Evolutionary conservation across 2,329 filamentous ascomycete species (phyloP).

Genomic region (Pseudogymnoascus destructans): DNA sequence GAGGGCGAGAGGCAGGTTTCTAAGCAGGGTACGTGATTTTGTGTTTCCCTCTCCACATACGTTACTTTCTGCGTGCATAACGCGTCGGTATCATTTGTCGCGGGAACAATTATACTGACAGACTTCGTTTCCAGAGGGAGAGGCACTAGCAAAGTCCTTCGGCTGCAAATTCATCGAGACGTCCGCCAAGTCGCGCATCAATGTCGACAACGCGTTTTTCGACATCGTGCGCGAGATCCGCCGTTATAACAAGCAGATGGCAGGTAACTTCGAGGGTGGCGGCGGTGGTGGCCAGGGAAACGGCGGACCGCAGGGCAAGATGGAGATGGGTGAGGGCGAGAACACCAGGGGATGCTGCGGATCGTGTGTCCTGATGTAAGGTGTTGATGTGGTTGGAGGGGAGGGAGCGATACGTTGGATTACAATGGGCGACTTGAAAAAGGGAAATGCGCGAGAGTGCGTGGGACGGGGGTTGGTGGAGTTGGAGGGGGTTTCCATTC

Average conservation of each 20-base stretch:
- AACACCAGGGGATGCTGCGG: slow-evolving; percentile 64
- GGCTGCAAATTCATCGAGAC: slow-evolving; percentile 99
- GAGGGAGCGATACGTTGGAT: neutral
- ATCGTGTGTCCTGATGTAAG: slow-evolving; percentile 80
- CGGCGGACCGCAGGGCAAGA: slow-evolving; percentile 53
- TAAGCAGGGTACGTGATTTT: slow-evolving; percentile 58
- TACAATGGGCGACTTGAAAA: neutral
- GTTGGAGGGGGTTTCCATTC: slow-evolving; percentile 3
- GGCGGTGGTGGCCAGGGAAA: slow-evolving; percentile 46
- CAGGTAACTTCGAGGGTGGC: slow-evolving; percentile 64
- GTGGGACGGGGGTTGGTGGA: neutral
- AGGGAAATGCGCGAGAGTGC: neutral
- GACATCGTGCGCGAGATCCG: slow-evolving; percentile 96
- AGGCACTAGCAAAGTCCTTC: slow-evolving; percentile 73
- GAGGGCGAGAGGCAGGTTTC: slow-evolving; percentile 84
- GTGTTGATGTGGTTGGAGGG: neutral
- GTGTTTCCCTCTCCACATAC: slow-evolving; percentile 16
- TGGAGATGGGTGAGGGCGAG: slow-evolving; percentile 62
- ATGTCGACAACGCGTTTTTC: slow-evolving; percentile 97
- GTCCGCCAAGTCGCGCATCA: slow-evolving; percentile 93
- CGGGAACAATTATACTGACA: slow-evolving; percentile 12
- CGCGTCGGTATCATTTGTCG: neutral
- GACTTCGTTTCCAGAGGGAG: slow-evolving; percentile 56
- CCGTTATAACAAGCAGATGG: slow-evolving; percentile 97
- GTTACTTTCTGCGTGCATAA: neutral